Percentiles rank a stretch among this genome's conserved stretches.
Evolutionary conservation across 257 asterid genomes (phyloP).

Genomic region (Nicotiana tomentosiformis): DNA sequence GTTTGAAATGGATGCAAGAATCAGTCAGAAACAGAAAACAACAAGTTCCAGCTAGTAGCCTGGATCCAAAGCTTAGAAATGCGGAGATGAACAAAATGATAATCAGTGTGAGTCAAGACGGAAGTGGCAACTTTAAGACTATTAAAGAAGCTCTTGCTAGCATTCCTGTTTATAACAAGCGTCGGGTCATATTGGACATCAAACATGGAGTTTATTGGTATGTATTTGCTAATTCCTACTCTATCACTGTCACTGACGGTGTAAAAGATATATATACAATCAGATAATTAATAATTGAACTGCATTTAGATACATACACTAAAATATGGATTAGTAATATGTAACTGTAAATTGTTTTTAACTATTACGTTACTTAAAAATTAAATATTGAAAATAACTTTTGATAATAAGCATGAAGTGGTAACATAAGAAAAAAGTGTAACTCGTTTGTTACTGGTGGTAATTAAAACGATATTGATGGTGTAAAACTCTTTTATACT

Average conservation of each 20-base stretch:
- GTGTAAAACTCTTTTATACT: neutral
- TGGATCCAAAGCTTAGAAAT: conserved; percentile 28
- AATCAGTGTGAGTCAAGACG: conserved; percentile 46
- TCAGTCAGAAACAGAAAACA: neutral
- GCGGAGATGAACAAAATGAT: conserved; percentile 38
- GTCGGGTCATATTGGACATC: conserved; percentile 34
- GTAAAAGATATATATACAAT: neutral
- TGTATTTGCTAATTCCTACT: neutral
- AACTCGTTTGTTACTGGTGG: no score
- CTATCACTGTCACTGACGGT: no score
- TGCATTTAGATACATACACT: neutral
- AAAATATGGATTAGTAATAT: neutral
- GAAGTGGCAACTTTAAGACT: conserved; percentile 36
- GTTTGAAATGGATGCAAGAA: neutral
- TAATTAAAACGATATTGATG: neutral
- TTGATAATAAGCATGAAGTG: no score
- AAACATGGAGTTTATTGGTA: conserved; percentile 53
- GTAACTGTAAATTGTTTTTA: neutral
- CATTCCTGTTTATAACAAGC: conserved; percentile 39
- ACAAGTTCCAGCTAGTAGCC: neutral
- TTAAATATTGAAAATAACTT: neutral
- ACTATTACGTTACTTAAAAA: no score
- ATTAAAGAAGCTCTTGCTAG: conserved; percentile 38
- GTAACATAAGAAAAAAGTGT: no score
- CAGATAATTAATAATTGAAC: neutral